Conservation (phyloP, 2,329 filamentous ascomycete species). For the Colletotrichum spaethianum region DNA sequence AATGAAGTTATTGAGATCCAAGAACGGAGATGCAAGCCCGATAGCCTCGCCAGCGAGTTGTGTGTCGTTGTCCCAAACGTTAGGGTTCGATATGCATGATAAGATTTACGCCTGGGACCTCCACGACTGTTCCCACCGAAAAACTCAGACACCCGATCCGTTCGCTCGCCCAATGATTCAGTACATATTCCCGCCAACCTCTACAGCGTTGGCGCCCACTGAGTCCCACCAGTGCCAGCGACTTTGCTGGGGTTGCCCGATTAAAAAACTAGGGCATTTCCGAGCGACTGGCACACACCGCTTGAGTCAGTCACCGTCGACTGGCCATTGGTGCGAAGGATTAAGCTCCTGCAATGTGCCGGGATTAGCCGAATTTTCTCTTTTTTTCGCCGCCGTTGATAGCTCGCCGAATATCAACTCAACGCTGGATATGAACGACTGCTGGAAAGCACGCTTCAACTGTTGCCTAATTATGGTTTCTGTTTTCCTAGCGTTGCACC, state of each 20-base stretch:
- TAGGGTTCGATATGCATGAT: slow-evolving; percentile 19
- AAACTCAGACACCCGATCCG: slow-evolving; percentile 2
- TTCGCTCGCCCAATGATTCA: slow-evolving; percentile 9
- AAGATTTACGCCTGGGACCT: neutral
- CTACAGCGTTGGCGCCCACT: neutral
- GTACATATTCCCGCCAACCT: neutral
- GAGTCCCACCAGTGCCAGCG: neutral
- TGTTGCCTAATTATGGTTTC: no score
- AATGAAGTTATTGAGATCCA: neutral
- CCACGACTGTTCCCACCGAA: slow-evolving; percentile 9
- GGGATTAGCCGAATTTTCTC: neutral
- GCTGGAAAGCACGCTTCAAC: neutral
- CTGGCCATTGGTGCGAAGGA: neutral
- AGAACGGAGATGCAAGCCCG: neutral
- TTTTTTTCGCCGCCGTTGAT: no score
- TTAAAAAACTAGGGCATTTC: neutral
- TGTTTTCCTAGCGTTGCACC: no score
- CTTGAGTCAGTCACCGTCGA: neutral
- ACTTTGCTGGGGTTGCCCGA: neutral
- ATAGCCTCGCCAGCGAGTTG: neutral
- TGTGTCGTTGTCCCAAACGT: slow-evolving; percentile 7
- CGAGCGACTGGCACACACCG: neutral
- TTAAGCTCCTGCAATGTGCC: neutral
- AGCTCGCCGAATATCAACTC: no score
- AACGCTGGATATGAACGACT: no score